Evolutionary conservation across 2,329 filamentous ascomycete species (phyloP), one percentile per base, ranked within the genome.

Genomic region (Xylariaceae sp.): DNA sequence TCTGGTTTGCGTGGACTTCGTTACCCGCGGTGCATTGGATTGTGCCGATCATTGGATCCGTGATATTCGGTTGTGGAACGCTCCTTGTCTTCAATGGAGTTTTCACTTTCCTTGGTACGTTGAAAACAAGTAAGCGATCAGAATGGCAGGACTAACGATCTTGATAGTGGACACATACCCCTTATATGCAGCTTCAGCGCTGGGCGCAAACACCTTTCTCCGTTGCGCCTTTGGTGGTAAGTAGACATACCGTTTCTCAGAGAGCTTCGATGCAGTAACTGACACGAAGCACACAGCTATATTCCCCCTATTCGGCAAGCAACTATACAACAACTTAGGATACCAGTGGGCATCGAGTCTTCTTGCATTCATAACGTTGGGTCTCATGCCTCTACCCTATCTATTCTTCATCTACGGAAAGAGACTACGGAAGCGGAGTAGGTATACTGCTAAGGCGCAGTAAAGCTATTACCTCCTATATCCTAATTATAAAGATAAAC

Each of bases 1-100:
- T 97, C 73, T 88, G 90, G 75, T 96, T 96, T 74, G 91, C 85
- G 7, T 96, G 91, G 89, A 92, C 89, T 3, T 88, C 88, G 11
- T 92, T 87, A 72, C 73, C 86, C 1, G 81, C 74, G 66, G 82
- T 96, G 53, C 88, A 90, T 74, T 93, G 86, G 86, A 88, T 90
- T 62, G 80, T 86, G 51, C 87, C 88, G 30, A 87, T 91, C 65
- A 86, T 92, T 73, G 89, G 87, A 17, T 88, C 85, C 34, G 80
- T 73, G 48, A 77, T 92, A 50, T 92, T 92, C 75, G 88, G 86
- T 59, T 65, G 77, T 80, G 71, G 89, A 83, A 87, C 84, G 56
- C 82, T 96, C 61, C 82, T 95, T 59, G 85, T 88, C 35, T 97
- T 90, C 74, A 87, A 85, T 58, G 90, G 91, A 55, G 85, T 95